These are phyloP conservation scores for Calocera viscosa DNA, from an alignment of 768 basidiomycete genomes.

Conservation along the genomic window DNA sequence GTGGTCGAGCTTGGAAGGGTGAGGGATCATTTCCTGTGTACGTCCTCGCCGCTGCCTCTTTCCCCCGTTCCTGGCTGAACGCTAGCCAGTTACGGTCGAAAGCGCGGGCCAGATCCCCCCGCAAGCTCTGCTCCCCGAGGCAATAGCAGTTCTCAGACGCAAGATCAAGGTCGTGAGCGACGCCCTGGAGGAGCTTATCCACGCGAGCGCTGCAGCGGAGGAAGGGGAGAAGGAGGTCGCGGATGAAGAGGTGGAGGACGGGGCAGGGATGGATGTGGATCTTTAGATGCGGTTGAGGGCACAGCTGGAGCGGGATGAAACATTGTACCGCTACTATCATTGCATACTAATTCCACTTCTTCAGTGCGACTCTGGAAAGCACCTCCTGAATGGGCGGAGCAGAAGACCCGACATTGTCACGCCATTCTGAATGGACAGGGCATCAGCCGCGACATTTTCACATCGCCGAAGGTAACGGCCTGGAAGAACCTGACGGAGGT, in stretches of 20 bases:
- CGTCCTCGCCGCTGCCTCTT: conserved; percentile 25
- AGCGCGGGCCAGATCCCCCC: conserved; percentile 83
- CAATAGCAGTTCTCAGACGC: conserved; percentile 65
- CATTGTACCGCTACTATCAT: no score
- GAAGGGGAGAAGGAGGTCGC: background rate
- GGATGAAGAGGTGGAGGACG: background rate
- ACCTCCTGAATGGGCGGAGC: no score
- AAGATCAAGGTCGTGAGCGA: conserved; percentile 40
- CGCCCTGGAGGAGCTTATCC: conserved; percentile 9
- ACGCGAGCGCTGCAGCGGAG: background rate
- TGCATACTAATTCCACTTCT: no score
- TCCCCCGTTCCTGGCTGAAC: background rate
- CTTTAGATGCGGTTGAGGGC: background rate
- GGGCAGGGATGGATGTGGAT: background rate
- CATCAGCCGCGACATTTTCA: no score
- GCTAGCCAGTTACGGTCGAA: conserved; percentile 75
- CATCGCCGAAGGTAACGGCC: no score
- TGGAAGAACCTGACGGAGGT: no score
- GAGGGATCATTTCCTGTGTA: conserved; percentile 87
- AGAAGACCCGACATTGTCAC: no score
- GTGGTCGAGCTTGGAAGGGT: conserved; percentile 73
- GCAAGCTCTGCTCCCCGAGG: conserved; percentile 66
- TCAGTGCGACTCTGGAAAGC: no score
- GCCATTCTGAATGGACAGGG: no score
- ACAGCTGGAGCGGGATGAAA: no score